Base-by-base conservation (phyloP, 495 filamentous ascomycete species). In the Aspergillus affinis region DNA sequence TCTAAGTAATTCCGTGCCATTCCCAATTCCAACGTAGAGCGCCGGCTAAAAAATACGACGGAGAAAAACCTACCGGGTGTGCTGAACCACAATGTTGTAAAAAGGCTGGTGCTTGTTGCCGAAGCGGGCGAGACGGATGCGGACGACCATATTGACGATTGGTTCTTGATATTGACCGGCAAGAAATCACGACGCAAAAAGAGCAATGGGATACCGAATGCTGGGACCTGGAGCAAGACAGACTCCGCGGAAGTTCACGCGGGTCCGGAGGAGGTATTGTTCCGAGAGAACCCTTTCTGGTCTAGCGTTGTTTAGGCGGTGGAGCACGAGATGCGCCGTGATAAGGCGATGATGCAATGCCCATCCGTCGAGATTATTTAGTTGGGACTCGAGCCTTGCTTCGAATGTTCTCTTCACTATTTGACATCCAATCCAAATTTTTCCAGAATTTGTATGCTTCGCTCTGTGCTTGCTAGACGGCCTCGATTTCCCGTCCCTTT, bases 31-130 rank as follows among this genome's bases (percentile, higher is more conserved):
- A 44, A 47, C 3, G 47, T 49, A 13, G 21, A 27, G 23, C 53
- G 23, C 19, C 20, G 26, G 17, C 26, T 2, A 19, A n/a, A 51
- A 21, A 26, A 45, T 29, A 29, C 17, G 55, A 59, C 44, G 49
- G 55, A 48, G 48, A 53, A 56, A 54, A 59, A 73, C 78, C 58
- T 84, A 96, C 93, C 93, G 86, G n/a, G 94, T 93, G 62, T 98
- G 93, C 21, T 91, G 83, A 58, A 98, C 91, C 55, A 98, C 91
- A 61, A 98, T 96, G 78, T 98, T 98, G 83, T 95, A 98, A 69
- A 96, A 88, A 3, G 94, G 93, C 26, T 82, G 67, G 72, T 93
- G 90, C 56, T 81, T 85, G 76, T 90, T 89, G 64, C 95, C 94
- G 72, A 98, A 96, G 79, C 94, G 94, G 52, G 94, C 88, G 66